Percentiles rank a stretch among this genome's conserved stretches.
Evolutionary conservation across 2,329 filamentous ascomycete species (phyloP).

Genomic region (Penicillium sp.): DNA sequence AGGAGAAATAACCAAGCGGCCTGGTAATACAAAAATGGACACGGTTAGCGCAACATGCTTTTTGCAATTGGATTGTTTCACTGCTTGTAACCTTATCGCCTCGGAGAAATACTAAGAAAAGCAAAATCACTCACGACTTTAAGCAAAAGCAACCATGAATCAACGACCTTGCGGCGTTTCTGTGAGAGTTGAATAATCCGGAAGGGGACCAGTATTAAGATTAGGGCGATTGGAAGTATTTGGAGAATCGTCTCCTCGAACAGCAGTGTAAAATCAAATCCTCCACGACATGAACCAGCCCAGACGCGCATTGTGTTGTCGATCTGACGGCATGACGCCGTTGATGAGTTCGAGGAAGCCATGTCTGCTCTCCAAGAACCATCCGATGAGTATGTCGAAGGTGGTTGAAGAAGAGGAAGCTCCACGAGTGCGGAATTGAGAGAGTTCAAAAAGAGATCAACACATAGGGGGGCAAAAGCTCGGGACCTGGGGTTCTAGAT

Average conservation of each 20-base stretch:
- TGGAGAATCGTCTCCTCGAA: slow-evolving; percentile 47
- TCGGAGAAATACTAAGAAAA: neutral
- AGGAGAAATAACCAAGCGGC: slow-evolving; percentile 32
- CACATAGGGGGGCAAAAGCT: slow-evolving; percentile 8
- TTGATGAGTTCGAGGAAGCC: slow-evolving; percentile 25
- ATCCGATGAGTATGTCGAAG: slow-evolving; percentile 14
- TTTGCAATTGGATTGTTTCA: neutral
- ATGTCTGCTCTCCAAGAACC: slow-evolving; percentile 29
- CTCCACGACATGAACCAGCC: slow-evolving; percentile 37
- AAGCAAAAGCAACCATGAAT: slow-evolving; percentile 29
- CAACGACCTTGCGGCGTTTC: slow-evolving; percentile 36
- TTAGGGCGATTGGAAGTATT: slow-evolving; percentile 37
- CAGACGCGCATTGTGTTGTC: slow-evolving; percentile 38
- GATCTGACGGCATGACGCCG: slow-evolving; percentile 30
- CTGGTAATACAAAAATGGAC: slow-evolving; percentile 15
- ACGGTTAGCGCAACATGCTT: neutral
- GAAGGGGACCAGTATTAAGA: slow-evolving; percentile 35
- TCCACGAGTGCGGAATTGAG: slow-evolving; percentile 11
- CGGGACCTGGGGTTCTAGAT: slow-evolving; percentile 19
- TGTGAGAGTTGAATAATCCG: slow-evolving; percentile 39
- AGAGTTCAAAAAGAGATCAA: slow-evolving; percentile 7
- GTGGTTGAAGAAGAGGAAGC: slow-evolving; percentile 15
- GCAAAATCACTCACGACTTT: slow-evolving; percentile 36
- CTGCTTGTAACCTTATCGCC: neutral
- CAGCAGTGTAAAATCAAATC: slow-evolving; percentile 49